These are phyloP conservation scores for Hypoxylon sp. DNA, from an alignment of 2,329 filamentous ascomycete species.

Conservation along the genomic window DNA sequence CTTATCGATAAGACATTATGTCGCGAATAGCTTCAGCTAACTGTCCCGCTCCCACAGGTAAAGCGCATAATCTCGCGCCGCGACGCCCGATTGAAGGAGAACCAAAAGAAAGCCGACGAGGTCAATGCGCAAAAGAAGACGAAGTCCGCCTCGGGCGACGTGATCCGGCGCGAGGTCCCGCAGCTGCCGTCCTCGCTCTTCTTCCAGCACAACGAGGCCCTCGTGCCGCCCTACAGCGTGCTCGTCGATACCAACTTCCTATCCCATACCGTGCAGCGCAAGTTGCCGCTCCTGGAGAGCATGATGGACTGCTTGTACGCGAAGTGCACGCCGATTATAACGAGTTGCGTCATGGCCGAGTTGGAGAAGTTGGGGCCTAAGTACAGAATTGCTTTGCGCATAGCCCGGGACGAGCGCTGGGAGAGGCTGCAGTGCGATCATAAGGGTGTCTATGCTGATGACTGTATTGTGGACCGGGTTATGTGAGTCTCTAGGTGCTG, in stretches of 20 bases:
- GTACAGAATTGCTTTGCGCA: conserved; percentile 83
- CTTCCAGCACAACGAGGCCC: conserved; percentile 84
- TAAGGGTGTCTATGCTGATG: conserved; percentile 81
- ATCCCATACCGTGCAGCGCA: conserved; percentile 89
- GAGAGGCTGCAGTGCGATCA: conserved; percentile 89
- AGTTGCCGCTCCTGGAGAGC: conserved; percentile 86
- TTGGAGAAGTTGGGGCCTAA: conserved; percentile 90
- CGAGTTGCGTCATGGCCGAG: conserved; percentile 84
- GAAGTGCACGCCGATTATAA: conserved; percentile 90
- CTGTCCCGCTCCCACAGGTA: conserved; percentile 36
- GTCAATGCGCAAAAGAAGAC: conserved; percentile 66
- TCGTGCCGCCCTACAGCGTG: conserved; percentile 84
- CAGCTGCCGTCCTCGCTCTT: conserved; percentile 88
- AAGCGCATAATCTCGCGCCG: conserved; percentile 77
- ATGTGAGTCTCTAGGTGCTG: conserved; percentile 42
- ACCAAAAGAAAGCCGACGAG: conserved; percentile 75
- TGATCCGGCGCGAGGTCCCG: conserved; percentile 79
- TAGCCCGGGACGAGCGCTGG: conserved; percentile 91
- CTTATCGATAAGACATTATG: conserved; percentile 49
- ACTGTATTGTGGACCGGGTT: conserved; percentile 66
- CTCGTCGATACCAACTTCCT: conserved; percentile 91
- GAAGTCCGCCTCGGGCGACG: conserved; percentile 66
- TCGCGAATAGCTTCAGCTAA: conserved; percentile 34
- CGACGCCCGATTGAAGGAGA: conserved; percentile 86
- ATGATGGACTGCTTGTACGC: conserved; percentile 94